Conservation (phyloP, 106 monocot species). For the Ottelia alismoides region DNA sequence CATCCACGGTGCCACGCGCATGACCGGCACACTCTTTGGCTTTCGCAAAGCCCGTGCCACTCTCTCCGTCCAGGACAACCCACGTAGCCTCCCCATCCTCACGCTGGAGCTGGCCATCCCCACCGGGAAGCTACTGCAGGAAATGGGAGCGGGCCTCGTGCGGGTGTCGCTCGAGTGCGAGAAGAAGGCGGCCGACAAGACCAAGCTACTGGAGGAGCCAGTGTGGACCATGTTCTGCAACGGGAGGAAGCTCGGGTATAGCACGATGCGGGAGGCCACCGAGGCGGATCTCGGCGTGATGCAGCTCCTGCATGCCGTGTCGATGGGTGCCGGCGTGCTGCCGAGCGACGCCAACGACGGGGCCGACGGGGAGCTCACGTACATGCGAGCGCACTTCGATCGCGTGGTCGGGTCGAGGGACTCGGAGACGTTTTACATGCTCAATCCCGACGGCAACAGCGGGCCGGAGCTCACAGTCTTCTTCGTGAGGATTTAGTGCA, state of each 20-base stretch:
- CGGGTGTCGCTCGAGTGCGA: slow-evolving; percentile 77
- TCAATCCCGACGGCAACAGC: no score
- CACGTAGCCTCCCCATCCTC: no score
- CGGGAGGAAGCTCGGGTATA: no score
- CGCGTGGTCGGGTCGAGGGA: no score
- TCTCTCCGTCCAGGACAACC: no score
- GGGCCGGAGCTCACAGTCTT: no score
- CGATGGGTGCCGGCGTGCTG: no score
- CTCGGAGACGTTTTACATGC: no score
- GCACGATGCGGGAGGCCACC: slow-evolving; percentile 32
- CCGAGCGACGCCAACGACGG: slow-evolving; percentile 28
- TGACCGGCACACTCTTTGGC: no score
- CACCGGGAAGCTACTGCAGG: slow-evolving; percentile 63
- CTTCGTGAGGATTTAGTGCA: slow-evolving; percentile 61
- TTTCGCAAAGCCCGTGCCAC: no score
- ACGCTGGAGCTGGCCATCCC: slow-evolving; percentile 39
- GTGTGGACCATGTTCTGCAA: no score
- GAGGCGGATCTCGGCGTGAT: slow-evolving; percentile 38
- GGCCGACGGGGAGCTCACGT: slow-evolving; percentile 50
- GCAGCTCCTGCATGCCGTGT: slow-evolving; percentile 54
- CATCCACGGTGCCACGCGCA: slow-evolving; percentile 53
- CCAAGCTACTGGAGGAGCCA: slow-evolving; percentile 40
- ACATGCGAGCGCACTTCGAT: slow-evolving; percentile 59
- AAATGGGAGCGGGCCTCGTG: slow-evolving; percentile 42
- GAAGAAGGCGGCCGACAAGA: slow-evolving; percentile 29